phyloP scores from a whole-genome alignment of 371 early-diverging fungal species.

The Ordospora colligata region DNA sequence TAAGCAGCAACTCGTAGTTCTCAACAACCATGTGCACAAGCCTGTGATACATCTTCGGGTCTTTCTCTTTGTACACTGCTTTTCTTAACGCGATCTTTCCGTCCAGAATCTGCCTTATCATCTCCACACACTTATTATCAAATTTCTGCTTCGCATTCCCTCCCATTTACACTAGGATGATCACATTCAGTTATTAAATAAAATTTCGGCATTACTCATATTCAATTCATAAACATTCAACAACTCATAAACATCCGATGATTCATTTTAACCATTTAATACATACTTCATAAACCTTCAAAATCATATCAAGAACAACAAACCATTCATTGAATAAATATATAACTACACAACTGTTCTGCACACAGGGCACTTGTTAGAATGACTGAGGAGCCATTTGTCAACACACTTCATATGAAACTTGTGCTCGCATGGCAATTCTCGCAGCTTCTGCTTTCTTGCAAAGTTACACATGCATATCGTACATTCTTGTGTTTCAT shows the following conservation, averaged over 20 bases:
- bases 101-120: slow-evolving; percentile 48
- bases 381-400: slow-evolving; percentile 44
- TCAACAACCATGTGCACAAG: slow-evolving; percentile 48
- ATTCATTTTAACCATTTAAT: not conserved
- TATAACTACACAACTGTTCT: slow-evolving; percentile 6
- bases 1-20: slow-evolving; percentile 36
- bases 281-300: too few relatives aligned
- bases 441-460: slow-evolving; percentile 16
- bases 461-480: slow-evolving; percentile 39
- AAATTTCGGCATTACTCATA: not conserved
- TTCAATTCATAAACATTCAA: not conserved
- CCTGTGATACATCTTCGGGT: slow-evolving; percentile 49
- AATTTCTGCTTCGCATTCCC: slow-evolving; percentile 28
- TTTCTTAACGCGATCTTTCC: slow-evolving; percentile 51
- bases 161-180: not conserved
- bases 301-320: too few relatives aligned
- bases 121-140: slow-evolving; percentile 51
- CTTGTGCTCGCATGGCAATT: slow-evolving; percentile 39
- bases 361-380: slow-evolving; percentile 48
- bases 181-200: too few relatives aligned
- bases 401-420: slow-evolving; percentile 52
- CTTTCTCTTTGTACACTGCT: slow-evolving; percentile 54
- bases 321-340: too few relatives aligned
- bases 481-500: slow-evolving; percentile 12
- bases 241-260: not conserved